Base-by-base conservation (phyloP, 139 green algal genomes). In the Asterochloris erici region DNA sequence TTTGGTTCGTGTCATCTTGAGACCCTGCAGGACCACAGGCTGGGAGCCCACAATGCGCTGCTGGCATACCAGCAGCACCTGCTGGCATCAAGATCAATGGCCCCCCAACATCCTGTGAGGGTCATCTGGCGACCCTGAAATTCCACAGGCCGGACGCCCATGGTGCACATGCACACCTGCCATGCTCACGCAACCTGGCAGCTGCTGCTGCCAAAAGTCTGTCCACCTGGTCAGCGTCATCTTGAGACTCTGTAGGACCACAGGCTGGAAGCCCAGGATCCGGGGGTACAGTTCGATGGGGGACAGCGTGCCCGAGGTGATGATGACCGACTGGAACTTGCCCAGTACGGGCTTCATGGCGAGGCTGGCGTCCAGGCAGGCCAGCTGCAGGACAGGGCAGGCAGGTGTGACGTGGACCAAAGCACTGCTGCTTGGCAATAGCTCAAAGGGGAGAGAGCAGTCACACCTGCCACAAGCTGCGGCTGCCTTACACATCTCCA, bases 211-310 rank as follows among this genome's bases (percentile, higher is more conserved):
- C n/a, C 1, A 60, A 0, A 14, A 77, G 70, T 15, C 11, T 15
- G 9, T 73, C 1, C 82, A 89, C 85, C 96, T 88, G 4, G 96
- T 96, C 38, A 99, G 91, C 9, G 96, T 99, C 97, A 99, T 99
- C 74, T 92, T 84, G 74, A 99, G 91, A 47, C 88, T 94, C 77
- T 92, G 88, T 68, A 96, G 91, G 63, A 86, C 86, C 1, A 99
- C 96, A 1, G 97, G 97, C 82, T 96, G 88, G 90, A 99, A 99
- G 88, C 97, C 92, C 60, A 99, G 92, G 79, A 99, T 97, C 84
- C 89, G 90, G 2, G 97, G 97, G 91, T 99, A 99, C 63, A 99
- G 92, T 81, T 98, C 93, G 63, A 99, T 97, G 79, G 97, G 97
- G 62, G 85, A 94, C 63, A 99, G 93, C 10, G 97, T 99, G 81